These are phyloP conservation scores for Gossypium trilobum DNA, from an alignment of 441 rosid species.

Conservation along the genomic window DNA sequence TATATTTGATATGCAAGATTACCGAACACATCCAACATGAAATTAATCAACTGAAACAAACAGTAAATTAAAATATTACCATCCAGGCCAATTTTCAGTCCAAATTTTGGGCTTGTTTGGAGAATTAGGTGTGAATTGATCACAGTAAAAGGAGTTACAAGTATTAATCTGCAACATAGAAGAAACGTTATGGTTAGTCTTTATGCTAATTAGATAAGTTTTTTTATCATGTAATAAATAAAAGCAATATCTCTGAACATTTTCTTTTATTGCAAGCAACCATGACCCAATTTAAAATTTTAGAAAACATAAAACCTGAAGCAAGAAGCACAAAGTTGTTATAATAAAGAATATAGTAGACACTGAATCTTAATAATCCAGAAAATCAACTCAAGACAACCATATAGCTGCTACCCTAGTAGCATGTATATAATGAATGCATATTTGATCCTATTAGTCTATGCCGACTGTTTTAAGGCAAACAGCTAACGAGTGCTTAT, in stretches of 20 bases:
- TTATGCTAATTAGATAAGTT: background rate
- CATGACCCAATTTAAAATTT: background rate
- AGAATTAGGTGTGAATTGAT: slow-evolving; percentile 63
- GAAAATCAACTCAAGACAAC: background rate
- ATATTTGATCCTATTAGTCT: background rate
- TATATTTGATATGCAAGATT: background rate
- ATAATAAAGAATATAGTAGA: background rate
- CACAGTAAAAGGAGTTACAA: slow-evolving; percentile 86
- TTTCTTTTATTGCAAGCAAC: background rate
- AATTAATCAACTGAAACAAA: background rate
- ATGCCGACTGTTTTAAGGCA: background rate
- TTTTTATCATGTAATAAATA: background rate
- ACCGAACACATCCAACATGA: background rate
- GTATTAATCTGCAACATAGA: slow-evolving; percentile 63
- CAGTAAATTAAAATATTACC: slow-evolving; percentile 39
- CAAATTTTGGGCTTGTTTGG: slow-evolving; percentile 89
- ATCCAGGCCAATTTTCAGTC: slow-evolving; percentile 99
- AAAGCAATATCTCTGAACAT: background rate
- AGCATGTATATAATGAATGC: background rate
- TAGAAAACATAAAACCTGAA: background rate
- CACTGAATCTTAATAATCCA: background rate
- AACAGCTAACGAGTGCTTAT: background rate
- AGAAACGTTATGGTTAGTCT: slow-evolving; percentile 3
- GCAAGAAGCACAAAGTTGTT: background rate
- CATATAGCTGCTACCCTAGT: background rate